Conservation (phyloP, 2,329 filamentous ascomycete genomes). For the Paecilomyces formosus region DNA sequence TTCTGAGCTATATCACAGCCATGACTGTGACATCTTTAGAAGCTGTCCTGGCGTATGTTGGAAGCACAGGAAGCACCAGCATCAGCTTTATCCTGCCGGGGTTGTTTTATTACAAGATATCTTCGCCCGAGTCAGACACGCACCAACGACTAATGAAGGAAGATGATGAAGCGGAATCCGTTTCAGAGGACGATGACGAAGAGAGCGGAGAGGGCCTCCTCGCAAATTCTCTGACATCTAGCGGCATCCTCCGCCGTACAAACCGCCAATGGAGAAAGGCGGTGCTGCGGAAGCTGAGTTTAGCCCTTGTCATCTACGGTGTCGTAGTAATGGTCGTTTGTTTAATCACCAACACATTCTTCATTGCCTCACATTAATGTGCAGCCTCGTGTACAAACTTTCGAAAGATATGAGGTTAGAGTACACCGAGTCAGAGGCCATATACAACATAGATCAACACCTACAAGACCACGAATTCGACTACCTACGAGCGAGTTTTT, state of each 20-base stretch:
- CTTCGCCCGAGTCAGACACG: constrained; percentile 74
- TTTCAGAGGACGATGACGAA: constrained; percentile 30
- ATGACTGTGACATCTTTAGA: constrained; percentile 87
- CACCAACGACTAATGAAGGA: constrained; percentile 86
- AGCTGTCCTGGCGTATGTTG: constrained; percentile 88
- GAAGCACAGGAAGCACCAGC: constrained; percentile 85
- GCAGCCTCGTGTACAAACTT: neutral
- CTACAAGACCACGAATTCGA: neutral
- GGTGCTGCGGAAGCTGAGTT: constrained; percentile 62
- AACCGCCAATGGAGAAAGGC: constrained; percentile 57
- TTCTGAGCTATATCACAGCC: constrained; percentile 77
- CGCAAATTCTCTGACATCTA: constrained; percentile 44
- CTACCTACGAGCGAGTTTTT: neutral
- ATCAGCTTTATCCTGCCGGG: constrained; percentile 97
- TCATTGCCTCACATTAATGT: constrained; percentile 55
- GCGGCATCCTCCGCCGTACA: constrained; percentile 52
- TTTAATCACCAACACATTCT: constrained; percentile 76
- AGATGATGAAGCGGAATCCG: constrained; percentile 63
- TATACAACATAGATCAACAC: neutral
- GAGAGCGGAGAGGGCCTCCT: constrained; percentile 25
- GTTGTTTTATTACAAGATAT: constrained; percentile 98
- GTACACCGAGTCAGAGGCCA: neutral
- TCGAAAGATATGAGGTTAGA: neutral
- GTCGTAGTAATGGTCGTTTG: constrained; percentile 83
- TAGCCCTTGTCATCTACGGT: constrained; percentile 76